These are phyloP conservation scores for Pseudogymnoascus sp. DNA, from an alignment of 2,329 filamentous ascomycete genomes.

Conservation along the genomic window DNA sequence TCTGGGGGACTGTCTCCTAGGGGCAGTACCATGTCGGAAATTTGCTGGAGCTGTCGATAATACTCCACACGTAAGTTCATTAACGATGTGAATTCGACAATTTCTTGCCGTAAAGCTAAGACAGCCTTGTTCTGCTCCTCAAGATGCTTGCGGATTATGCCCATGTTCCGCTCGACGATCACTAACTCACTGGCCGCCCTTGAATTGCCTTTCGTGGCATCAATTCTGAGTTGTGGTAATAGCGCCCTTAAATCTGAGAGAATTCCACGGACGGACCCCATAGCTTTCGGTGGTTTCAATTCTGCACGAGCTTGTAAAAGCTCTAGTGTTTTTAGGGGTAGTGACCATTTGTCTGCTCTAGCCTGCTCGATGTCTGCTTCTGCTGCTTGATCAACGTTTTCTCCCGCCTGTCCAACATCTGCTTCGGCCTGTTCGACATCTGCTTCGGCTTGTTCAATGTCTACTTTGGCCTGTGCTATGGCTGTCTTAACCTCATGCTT, in stretches of 20 bases:
- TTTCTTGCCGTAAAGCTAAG: constrained; percentile 53
- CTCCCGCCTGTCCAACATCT: not conserved
- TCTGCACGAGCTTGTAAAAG: constrained; percentile 40
- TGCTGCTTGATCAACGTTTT: constrained; percentile 39
- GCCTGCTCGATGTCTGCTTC: constrained; percentile 25
- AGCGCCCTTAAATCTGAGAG: constrained; percentile 62
- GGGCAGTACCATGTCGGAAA: constrained; percentile 77
- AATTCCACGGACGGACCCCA: constrained; percentile 61
- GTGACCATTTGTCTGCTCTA: constrained; percentile 49
- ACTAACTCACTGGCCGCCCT: constrained; percentile 54
- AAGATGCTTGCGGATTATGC: constrained; percentile 47
- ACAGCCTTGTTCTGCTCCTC: constrained; percentile 43
- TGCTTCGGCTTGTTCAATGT: constrained; percentile 12
- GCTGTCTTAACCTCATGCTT: constrained; percentile 57
- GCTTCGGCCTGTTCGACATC: not conserved
- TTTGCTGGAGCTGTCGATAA: constrained; percentile 78
- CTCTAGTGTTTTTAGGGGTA: constrained; percentile 52
- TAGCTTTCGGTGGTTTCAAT: constrained; percentile 40
- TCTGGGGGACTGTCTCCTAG: constrained; percentile 40
- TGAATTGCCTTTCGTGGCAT: constrained; percentile 43
- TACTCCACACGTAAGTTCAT: constrained; percentile 86
- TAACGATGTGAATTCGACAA: constrained; percentile 64
- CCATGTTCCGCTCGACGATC: constrained; percentile 57
- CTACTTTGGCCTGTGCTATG: not conserved
- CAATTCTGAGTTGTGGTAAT: constrained; percentile 48